A percentile compares a stretch with the other conserved stretches of the same genome.
phyloP scores from a whole-genome alignment of 768 basidiomycete species.

The Suillus brevipes region DNA sequence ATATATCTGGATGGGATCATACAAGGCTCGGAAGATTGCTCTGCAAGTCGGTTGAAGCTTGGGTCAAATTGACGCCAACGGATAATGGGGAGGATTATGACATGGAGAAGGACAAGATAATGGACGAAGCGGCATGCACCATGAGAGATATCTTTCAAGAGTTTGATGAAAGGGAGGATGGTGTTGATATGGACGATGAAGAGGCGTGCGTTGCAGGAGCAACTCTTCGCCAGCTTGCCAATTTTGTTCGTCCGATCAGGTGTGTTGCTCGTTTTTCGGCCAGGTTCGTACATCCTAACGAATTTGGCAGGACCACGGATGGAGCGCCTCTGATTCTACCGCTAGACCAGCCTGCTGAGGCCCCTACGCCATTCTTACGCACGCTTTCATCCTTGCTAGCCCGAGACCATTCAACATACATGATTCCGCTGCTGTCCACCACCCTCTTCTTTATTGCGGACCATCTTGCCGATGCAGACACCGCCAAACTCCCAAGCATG shows the following conservation, averaged over 20 bases:
- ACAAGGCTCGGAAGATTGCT: slow-evolving; percentile 55
- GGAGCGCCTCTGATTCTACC: slow-evolving; percentile 50
- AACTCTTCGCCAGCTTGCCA: slow-evolving; percentile 57
- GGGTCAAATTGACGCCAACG: slow-evolving; percentile 45
- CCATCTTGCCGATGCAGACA: slow-evolving; percentile 70
- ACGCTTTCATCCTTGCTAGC: slow-evolving; percentile 63
- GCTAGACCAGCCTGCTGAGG: slow-evolving; percentile 51
- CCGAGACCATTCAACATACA: slow-evolving; percentile 56
- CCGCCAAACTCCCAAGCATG: slow-evolving; percentile 55
- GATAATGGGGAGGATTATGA: slow-evolving; percentile 29
- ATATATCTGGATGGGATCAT: slow-evolving; percentile 67
- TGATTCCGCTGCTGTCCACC: slow-evolving; percentile 61
- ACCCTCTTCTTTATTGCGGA: slow-evolving; percentile 65
- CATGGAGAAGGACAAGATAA: slow-evolving; percentile 51
- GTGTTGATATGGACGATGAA: slow-evolving; percentile 57
- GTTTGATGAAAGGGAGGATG: slow-evolving; percentile 65
- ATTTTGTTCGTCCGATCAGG: slow-evolving; percentile 60
- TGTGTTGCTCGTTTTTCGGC: slow-evolving; percentile 31
- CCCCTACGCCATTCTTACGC: slow-evolving; percentile 60
- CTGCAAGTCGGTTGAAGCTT: slow-evolving; percentile 54
- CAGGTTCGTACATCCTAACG: slow-evolving; percentile 8
- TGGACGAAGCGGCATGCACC: slow-evolving; percentile 70
- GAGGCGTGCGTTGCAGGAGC: slow-evolving; percentile 66
- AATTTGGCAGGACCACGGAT: slow-evolving; percentile 41
- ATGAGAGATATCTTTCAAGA: slow-evolving; percentile 75